Evolutionary conservation across 805 yeast species (phyloP), one percentile per base, ranked within the genome.

Genomic region (Sugiyamaella qingdaonensis): DNA sequence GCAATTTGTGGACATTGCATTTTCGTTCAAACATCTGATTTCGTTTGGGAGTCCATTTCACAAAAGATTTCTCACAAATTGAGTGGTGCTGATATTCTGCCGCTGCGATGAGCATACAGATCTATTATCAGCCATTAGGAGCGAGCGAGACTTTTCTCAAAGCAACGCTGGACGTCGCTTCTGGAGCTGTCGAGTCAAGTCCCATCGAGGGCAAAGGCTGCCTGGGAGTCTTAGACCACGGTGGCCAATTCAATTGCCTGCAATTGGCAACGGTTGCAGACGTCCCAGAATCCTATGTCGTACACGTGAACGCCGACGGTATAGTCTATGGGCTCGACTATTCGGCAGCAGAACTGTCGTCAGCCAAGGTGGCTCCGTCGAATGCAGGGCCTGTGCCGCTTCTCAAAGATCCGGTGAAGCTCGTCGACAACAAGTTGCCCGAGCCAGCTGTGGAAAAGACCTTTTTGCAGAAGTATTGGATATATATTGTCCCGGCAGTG

Each of bases 391-490:
- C 64, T 11, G 19, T 44, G 10, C 61, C 64, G 0, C 41, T 46
- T 16, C 19, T 59, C 24, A 56, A 55, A 50, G 58, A 56, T 44
- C 64, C 62, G 8, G 51, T 64, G 11, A 51, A 48, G 47, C 49
- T 64, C 19, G 67, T 64, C 10, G 56, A 64, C 52, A 64, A 64
- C 57, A 49, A 64, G 45, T 48, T 62, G 13, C 52, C 60, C 13
- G 61, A 56, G 44, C 57, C 52, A 10, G 62, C 55, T 41, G 54
- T 54, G 10, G 58, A 52, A 10, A 61, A 64, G 52, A 33, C 63
- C 10, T 64, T 64, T 36, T 27, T 64, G 27, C 67, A 64, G 42
- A 64, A 64, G 53, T 64, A 63, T 53, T 64, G 67, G 68, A 54
- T 61, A 42, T 64, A 60, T 45, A 52, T 64, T 48, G 50, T 64